phyloP scores from a whole-genome alignment of 208 protist species.

The Crithidia sp. region DNA sequence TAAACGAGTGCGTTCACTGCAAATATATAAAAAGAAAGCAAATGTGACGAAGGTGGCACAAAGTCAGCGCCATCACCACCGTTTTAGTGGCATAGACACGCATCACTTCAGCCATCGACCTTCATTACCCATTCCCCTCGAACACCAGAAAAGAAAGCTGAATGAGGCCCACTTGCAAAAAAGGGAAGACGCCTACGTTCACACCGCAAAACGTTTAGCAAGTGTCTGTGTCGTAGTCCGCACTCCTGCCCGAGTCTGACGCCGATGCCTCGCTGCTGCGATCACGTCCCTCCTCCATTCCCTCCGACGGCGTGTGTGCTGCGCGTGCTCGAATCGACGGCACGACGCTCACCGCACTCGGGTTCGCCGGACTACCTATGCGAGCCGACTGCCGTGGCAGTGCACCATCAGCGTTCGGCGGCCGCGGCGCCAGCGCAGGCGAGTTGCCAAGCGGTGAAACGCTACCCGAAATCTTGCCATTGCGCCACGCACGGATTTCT shows the following conservation, averaged over 20 bases:
- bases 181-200: too few relatives aligned
- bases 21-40: too few relatives aligned
- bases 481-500: constrained; percentile 10
- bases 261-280: not conserved
- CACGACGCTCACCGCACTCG: constrained; percentile 1
- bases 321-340: constrained; percentile 21
- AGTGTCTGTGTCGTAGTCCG: constrained; percentile 19
- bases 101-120: too few relatives aligned
- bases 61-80: too few relatives aligned
- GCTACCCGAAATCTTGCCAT: constrained; percentile 1
- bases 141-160: too few relatives aligned
- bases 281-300: too few relatives aligned
- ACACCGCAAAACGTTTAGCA: not conserved
- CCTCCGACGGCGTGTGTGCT: not conserved
- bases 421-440: constrained; percentile 18
- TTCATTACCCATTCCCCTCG: too few relatives aligned
- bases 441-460: constrained; percentile 13
- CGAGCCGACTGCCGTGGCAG: not conserved
- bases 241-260: not conserved
- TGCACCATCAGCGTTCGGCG: not conserved
- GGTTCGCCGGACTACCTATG: not conserved
- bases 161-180: too few relatives aligned
- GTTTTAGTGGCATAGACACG: too few relatives aligned
- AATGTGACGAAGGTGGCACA: too few relatives aligned
- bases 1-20: too few relatives aligned